Percentiles rank a stretch among this genome's conserved stretches.
phyloP scores from a whole-genome alignment of 108 stramenopile genomes.

The Nannochloropsis granulata region DNA sequence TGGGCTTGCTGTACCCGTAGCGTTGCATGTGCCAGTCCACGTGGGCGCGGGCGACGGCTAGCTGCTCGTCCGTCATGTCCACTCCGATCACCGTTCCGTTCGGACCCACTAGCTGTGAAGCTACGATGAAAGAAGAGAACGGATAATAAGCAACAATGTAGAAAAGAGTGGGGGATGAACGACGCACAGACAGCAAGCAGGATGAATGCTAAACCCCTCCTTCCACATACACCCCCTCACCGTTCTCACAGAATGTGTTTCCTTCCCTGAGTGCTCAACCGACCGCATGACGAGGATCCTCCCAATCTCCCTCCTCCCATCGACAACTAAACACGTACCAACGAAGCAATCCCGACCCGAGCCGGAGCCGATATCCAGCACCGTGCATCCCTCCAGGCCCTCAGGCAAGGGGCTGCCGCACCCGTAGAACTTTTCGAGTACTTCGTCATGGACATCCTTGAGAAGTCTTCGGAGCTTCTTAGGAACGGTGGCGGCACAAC shows the following conservation, averaged over 20 bases:
- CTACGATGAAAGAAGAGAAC: neutral
- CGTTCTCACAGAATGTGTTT: neutral
- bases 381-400: slow-evolving; percentile 51
- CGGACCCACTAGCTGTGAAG: slow-evolving; percentile 67
- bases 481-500: slow-evolving; percentile 60
- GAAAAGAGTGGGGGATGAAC: neutral
- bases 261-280: neutral
- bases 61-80: slow-evolving; percentile 93
- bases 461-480: slow-evolving; percentile 54
- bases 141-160: neutral
- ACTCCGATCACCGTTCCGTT: slow-evolving; percentile 77
- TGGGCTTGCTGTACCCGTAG: slow-evolving; percentile 54
- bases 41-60: slow-evolving; percentile 62
- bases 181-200: neutral
- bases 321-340: slow-evolving; percentile 26
- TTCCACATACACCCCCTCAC: no score
- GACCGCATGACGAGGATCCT: neutral
- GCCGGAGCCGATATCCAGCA: slow-evolving; percentile 85
- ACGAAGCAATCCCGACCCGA: slow-evolving; percentile 81
- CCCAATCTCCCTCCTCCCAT: neutral
- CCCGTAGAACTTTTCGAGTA: slow-evolving; percentile 77
- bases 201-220: no score
- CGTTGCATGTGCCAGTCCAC: slow-evolving; percentile 61
- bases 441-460: slow-evolving; percentile 59
- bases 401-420: slow-evolving; percentile 84